A percentile compares a stretch with the other conserved stretches of the same genome.
Evolutionary conservation across 2,329 filamentous ascomycete species (phyloP).

Genomic region (Sarocladiaceae sp.): DNA sequence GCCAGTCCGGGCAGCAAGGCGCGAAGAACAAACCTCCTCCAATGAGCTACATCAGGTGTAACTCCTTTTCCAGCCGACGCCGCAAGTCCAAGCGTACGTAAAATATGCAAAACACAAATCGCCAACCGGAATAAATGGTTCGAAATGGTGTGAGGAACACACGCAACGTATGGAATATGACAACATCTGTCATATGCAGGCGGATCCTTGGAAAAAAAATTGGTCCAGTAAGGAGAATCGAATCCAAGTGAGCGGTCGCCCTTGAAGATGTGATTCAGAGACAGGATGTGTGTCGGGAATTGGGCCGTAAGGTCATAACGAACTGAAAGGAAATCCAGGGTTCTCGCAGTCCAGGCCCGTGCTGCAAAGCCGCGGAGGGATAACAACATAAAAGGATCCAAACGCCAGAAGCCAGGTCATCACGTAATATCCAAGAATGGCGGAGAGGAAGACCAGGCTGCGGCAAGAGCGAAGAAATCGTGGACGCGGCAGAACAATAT

Average conservation of each 20-base stretch:
- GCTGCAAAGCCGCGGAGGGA: too few species aligned
- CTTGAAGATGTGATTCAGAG: too few species aligned
- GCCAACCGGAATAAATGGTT: neutral
- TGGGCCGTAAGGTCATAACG: slow-evolving; percentile 1
- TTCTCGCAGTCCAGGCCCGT: slow-evolving; percentile 4
- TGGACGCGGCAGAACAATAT: neutral
- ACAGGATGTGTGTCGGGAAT: neutral
- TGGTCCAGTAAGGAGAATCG: too few species aligned
- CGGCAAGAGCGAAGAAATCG: neutral
- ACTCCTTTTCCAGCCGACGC: slow-evolving; percentile 8
- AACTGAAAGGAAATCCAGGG: slow-evolving; percentile 8
- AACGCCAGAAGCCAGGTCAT: slow-evolving; percentile 5
- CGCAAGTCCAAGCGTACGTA: neutral
- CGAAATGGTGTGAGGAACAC: neutral
- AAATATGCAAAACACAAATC: slow-evolving; percentile 7
- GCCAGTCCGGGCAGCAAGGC: slow-evolving; percentile 8
- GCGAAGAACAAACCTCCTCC: slow-evolving; percentile 6
- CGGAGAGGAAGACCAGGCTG: neutral
- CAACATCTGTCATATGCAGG: too few species aligned
- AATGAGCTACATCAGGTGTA: neutral
- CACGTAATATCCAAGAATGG: slow-evolving; percentile 2
- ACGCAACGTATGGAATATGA: slow-evolving; percentile 8
- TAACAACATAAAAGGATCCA: slow-evolving; percentile 5
- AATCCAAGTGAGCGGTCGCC: slow-evolving; percentile 5
- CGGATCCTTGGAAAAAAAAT: too few species aligned